phyloP scores from a whole-genome alignment of 2,329 filamentous ascomycete genomes.

The Fusarium sp. region DNA sequence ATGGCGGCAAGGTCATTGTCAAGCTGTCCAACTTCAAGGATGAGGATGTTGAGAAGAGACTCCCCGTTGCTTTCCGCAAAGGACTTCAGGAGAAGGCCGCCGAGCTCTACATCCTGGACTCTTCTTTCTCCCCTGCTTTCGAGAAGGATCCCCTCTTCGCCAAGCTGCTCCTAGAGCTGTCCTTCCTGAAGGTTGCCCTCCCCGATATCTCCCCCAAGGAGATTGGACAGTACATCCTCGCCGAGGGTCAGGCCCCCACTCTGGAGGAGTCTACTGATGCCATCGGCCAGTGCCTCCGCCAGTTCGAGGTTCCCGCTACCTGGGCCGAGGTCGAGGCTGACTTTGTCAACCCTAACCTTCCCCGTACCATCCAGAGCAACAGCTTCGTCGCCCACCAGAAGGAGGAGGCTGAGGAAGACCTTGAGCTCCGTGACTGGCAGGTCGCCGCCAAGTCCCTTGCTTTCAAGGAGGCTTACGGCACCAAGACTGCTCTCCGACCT shows the following conservation, averaged over 20 bases:
- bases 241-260: constrained; percentile 61
- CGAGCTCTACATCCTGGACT: constrained; percentile 77
- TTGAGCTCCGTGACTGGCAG: constrained; percentile 77
- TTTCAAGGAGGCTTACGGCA: constrained; percentile 94
- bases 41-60: constrained; percentile 87
- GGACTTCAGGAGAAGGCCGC: constrained; percentile 73
- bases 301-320: constrained; percentile 76
- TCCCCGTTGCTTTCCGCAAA: constrained; percentile 75
- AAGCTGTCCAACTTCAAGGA: constrained; percentile 81
- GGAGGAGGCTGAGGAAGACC: constrained; percentile 71
- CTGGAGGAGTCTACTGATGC: constrained; percentile 68
- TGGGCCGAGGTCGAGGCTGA: constrained; percentile 75
- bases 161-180: constrained; percentile 75
- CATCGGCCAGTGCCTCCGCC: constrained; percentile 72
- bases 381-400: constrained; percentile 86
- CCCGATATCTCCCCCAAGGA: constrained; percentile 69
- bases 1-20: constrained; percentile 75
- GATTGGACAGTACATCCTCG: constrained; percentile 69
- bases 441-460: constrained; percentile 83
- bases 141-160: constrained; percentile 70
- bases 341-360: constrained; percentile 60
- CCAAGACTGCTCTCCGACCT: constrained; percentile 76
- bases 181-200: constrained; percentile 80
- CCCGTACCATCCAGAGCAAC: constrained; percentile 72
- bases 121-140: constrained; percentile 71